Conservation (phyloP, 306 rosid species). For the Quercus robur region DNA sequence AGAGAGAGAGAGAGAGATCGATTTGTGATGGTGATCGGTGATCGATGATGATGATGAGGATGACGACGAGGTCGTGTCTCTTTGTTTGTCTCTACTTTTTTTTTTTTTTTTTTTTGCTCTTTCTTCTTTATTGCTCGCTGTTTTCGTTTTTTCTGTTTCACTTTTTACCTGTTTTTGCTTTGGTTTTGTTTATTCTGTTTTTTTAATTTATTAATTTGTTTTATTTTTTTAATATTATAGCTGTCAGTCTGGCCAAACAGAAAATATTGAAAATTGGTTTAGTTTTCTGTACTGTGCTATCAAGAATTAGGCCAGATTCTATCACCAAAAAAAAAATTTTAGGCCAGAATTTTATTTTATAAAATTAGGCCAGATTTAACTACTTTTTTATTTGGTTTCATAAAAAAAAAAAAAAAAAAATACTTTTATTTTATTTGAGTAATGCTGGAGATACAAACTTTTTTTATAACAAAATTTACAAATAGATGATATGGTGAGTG, state of each 20-base stretch:
- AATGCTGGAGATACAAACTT: accelerated
- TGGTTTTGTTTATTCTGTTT: background rate
- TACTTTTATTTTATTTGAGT: no score
- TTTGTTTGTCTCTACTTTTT: background rate
- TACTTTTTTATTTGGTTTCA: no score
- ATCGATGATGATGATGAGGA: background rate
- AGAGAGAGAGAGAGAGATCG: background rate
- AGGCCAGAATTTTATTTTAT: no score
- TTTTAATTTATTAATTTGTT: background rate
- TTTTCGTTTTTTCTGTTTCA: background rate
- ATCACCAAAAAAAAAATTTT: background rate
- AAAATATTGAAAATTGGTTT: background rate
- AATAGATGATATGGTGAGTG: accelerated
- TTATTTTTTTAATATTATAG: background rate
- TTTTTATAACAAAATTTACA: no score
- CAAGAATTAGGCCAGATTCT: background rate
- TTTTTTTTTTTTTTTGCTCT: background rate
- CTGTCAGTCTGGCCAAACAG: background rate
- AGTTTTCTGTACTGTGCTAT: background rate
- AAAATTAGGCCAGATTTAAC: no score
- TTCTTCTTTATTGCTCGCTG: background rate
- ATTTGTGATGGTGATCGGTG: background rate
- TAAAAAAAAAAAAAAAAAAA: no score
- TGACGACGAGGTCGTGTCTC: background rate
- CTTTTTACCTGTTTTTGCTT: background rate